These are phyloP conservation scores for Moricandia arvensis DNA, from an alignment of 345 rosid species.

Conservation along the genomic window DNA sequence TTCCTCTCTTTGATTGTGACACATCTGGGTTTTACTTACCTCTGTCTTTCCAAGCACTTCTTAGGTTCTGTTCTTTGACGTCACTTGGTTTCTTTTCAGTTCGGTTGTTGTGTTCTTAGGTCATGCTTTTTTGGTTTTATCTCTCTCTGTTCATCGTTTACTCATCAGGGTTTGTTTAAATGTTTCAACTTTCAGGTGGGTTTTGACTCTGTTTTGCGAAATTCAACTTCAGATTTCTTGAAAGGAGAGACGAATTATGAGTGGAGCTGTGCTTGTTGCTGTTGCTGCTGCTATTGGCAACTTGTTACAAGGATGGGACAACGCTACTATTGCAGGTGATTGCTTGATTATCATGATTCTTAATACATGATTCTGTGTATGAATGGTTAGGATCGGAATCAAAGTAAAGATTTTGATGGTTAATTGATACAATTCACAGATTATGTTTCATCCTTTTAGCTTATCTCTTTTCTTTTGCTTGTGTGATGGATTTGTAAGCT, in stretches of 20 bases:
- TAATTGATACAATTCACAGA: slow-evolving; percentile 4
- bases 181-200: slow-evolving; percentile 36
- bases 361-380: background rate
- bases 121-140: slow-evolving; percentile 22
- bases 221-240: slow-evolving; percentile 28
- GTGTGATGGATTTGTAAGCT: too few relatives aligned
- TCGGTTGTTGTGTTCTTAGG: slow-evolving; percentile 30
- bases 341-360: background rate
- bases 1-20: slow-evolving; percentile 38
- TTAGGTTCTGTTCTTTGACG: slow-evolving; percentile 22
- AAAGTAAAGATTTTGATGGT: slow-evolving; percentile 6
- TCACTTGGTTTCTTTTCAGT: slow-evolving; percentile 18
- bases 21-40: slow-evolving; percentile 26
- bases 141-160: slow-evolving; percentile 9
- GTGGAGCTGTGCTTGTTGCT: slow-evolving; percentile 88
- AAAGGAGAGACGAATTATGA: slow-evolving; percentile 50
- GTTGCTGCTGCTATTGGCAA: slow-evolving; percentile 89
- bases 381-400: background rate
- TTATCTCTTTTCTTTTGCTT: background rate
- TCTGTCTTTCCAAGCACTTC: slow-evolving; percentile 5
- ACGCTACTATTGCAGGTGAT: slow-evolving; percentile 96
- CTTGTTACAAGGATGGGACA: slow-evolving; percentile 99
- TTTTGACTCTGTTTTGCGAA: slow-evolving; percentile 16
- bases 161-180: slow-evolving; percentile 28
- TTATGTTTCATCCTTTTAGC: background rate